Conservation (phyloP, 2,329 filamentous ascomycete genomes). For the Aureobasidium subglaciale region DNA sequence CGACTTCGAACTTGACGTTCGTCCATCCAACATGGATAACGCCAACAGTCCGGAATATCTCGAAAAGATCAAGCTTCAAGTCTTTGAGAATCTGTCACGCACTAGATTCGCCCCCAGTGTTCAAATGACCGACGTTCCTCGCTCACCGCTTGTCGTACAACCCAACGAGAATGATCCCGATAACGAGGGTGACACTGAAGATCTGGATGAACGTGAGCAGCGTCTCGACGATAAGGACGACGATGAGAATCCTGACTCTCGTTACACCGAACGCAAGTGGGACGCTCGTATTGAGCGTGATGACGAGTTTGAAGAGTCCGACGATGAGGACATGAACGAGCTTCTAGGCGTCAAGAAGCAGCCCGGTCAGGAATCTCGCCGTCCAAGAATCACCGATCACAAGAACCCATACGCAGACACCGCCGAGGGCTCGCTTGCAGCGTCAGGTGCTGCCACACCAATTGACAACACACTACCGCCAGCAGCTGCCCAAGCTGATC, state of each 20-base stretch:
- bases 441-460: constrained; percentile 12
- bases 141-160: constrained; percentile 38
- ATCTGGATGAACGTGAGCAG: constrained; percentile 56
- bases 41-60: constrained; percentile 62
- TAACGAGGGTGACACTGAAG: constrained; percentile 44
- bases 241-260: constrained; percentile 78
- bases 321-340: constrained; percentile 74
- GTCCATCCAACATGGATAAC: constrained; percentile 66
- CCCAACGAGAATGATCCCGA: constrained; percentile 19
- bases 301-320: constrained; percentile 79
- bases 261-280: constrained; percentile 73
- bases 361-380: constrained; percentile 29
- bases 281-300: constrained; percentile 67
- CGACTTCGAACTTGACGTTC: constrained; percentile 62
- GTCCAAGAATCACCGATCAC: constrained; percentile 53
- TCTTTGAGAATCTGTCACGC: constrained; percentile 59
- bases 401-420: constrained; percentile 48
- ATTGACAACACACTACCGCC: background rate
- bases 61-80: constrained; percentile 59
- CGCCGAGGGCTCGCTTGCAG: constrained; percentile 40
- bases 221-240: constrained; percentile 63
- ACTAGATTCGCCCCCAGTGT: constrained; percentile 55
- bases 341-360: constrained; percentile 64
- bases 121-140: constrained; percentile 58
- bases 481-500: constrained; percentile 12